Evolutionary conservation across 371 early-diverging fungal genomes (phyloP), one percentile per base, ranked within the genome.

Genomic region (Mycotypha africana): DNA sequence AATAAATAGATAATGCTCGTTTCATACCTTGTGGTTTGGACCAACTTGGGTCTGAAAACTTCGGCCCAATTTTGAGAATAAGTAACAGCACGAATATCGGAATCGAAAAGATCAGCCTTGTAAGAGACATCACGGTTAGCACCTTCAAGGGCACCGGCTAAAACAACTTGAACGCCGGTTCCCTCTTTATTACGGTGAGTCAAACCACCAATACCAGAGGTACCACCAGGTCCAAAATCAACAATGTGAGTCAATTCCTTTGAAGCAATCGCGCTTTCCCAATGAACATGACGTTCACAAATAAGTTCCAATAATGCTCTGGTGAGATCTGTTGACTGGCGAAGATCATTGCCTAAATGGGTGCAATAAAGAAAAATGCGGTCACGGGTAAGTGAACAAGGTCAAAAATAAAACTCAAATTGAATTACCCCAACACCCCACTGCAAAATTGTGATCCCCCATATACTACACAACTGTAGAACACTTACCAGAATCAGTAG

Each of bases 151-250:
- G 86, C 81, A 51, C 84, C 84, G 23, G 87, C 90, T 31, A 90
- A 73, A 40, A 90, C 67, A 19, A 92, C 84, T 54, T 90, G 91
- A 36, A 92, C 91, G 53, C 96, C 96, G n/a, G 89, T 85, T 42
- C 96, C 96, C 56, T 93, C 93, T 80, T 89, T 91, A 79, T 93
- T 94, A 53, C 93, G 86, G 65, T 91, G 81, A 16, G 93, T 93
- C 56, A 96, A 70, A 39, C 83, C 83, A 56, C 87, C 88, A 54
- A 88, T 82, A 48, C 94, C 95, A 9, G 90, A 88, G 28, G 90
- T 72, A 44, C 91, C 92, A 55, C 93, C 93, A 5, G 95, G 95
- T 15, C 96, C 96, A 67, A 93, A 95, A 72, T 95, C 96, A 37
- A 95, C 70, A 32, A 93, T 80, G 59, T 95, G 96, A 11, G 94